Evolutionary conservation across 1,284 basidiomycete genomes (phyloP), one percentile per base, ranked within the genome.

Genomic region (Leccinum pseudoinsigne): DNA sequence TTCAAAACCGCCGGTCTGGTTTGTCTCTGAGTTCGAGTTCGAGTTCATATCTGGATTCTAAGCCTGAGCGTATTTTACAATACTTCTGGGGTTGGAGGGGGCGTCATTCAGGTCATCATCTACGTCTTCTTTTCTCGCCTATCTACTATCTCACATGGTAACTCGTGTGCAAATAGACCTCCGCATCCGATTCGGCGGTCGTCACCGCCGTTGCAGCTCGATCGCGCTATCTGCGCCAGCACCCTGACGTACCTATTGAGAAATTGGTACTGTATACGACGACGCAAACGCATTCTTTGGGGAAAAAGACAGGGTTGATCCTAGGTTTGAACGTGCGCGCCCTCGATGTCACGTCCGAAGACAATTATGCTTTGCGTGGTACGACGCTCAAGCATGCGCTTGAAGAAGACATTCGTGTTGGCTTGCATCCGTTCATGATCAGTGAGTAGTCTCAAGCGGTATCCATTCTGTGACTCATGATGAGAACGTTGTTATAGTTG

Each of bases 251-350:
- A 16, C 77, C 81, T 18, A 68, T 82, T 4, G 83, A 89, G 61
- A 84, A 90, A n/a, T 79, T 98, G 18, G 83, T 98, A 10, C 7
- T 98, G 63, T 97, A 98, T 73, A 92, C 90, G 0, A 94, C 93
- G 1, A 92, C 92, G 0, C 94, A 98, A 75, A 97, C 95, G 1
- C 95, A 97, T 76, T 94, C 92, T 2, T 79, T 97, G 5, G 96
- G 90, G 0, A 77, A 84, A 18, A 96, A 98, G 76, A 92, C 95
- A 1, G 95, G 89, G 0, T 74, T 93, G 8, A 84, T 98, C 18
- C 83, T 98, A 2, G 95, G 95, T 0, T 76, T 98, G 21, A 77
- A 83, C 38, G 92, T 92, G 56, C 84, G 89, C 12, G 83, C 89
- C 0, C 78, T 99, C 8, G 84, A 88, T 14, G 95, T 97, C 4